Evolutionary conservation across 2,329 filamentous ascomycete genomes (phyloP).

Genomic region (Trichoderma simmonsii): DNA sequence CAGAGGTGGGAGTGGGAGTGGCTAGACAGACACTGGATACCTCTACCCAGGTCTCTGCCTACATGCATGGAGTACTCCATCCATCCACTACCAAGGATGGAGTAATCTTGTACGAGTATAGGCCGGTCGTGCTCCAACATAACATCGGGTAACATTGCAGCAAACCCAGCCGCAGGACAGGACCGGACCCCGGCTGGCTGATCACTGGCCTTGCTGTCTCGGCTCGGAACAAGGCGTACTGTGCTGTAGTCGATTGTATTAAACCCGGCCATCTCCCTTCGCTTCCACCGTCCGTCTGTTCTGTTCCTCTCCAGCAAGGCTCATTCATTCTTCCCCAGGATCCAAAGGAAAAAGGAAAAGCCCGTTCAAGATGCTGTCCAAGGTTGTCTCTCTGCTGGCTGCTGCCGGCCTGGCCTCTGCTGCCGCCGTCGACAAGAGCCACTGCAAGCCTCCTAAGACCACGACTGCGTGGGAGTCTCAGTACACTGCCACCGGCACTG

Average conservation of each 20-base stretch:
- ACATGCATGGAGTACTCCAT: not conserved
- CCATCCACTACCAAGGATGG: not conserved
- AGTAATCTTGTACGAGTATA: too few relatives aligned
- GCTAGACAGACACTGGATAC: too few relatives aligned
- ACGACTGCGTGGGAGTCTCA: slow-evolving; percentile 34
- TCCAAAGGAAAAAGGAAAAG: not conserved
- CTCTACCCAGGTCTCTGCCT: not conserved
- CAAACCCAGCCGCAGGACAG: not conserved
- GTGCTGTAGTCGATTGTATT: not conserved
- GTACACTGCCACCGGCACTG: slow-evolving; percentile 51
- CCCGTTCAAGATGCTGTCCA: slow-evolving; percentile 22
- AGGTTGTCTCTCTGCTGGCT: slow-evolving; percentile 25
- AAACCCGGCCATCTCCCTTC: slow-evolving; percentile 6
- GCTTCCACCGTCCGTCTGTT: not conserved
- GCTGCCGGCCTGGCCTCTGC: slow-evolving; percentile 28
- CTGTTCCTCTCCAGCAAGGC: not conserved
- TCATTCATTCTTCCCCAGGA: not conserved
- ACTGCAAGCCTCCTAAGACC: not conserved
- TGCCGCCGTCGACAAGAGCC: slow-evolving; percentile 20
- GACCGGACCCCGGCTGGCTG: not conserved
- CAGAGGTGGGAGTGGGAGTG: not conserved
- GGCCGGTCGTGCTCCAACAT: not conserved
- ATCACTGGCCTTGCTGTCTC: not conserved
- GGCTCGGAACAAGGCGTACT: not conserved
- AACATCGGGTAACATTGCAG: slow-evolving; percentile 3